These are phyloP conservation scores for Epicoccum nigrum DNA, from an alignment of 2,329 filamentous ascomycete genomes.

Conservation along the genomic window DNA sequence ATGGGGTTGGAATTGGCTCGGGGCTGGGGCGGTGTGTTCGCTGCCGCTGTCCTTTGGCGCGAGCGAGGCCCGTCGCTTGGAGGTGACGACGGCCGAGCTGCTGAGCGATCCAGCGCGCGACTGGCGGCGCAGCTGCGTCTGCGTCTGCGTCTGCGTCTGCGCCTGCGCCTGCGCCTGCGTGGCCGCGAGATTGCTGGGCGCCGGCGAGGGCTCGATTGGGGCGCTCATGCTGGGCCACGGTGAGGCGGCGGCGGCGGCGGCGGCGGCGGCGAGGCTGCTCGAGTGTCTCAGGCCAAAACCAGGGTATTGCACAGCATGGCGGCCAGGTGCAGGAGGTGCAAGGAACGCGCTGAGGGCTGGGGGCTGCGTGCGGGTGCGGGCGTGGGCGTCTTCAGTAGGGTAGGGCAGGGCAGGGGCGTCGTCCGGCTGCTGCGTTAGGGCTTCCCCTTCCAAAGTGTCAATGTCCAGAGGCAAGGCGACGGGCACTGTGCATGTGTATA, in stretches of 20 bases:
- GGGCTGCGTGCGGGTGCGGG: slow-evolving; percentile 3
- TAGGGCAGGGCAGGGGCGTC: no score
- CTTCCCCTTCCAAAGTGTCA: neutral
- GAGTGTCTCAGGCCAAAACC: slow-evolving; percentile 41
- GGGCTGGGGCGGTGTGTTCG: slow-evolving; percentile 13
- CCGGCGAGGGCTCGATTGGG: slow-evolving; percentile 17
- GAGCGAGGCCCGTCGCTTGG: slow-evolving; percentile 52
- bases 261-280: slow-evolving; percentile 12
- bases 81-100: slow-evolving; percentile 50
- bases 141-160: slow-evolving; percentile 17
- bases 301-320: slow-evolving; percentile 36
- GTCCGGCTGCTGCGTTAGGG: slow-evolving; percentile 2
- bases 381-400: neutral
- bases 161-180: slow-evolving; percentile 17
- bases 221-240: slow-evolving; percentile 33
- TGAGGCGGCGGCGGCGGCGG: no score
- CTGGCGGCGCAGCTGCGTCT: slow-evolving; percentile 33
- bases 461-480: neutral
- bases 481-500: slow-evolving; percentile 4
- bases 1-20: slow-evolving; percentile 19
- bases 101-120: slow-evolving; percentile 54
- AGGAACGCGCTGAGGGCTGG: slow-evolving; percentile 37
- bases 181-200: slow-evolving; percentile 13
- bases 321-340: slow-evolving; percentile 32
- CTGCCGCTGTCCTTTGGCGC: slow-evolving; percentile 39